Evolutionary conservation across 129 eudicot genomes (phyloP), one percentile per base, ranked within the genome.

Genomic region (Tanacetum coccineum): DNA sequence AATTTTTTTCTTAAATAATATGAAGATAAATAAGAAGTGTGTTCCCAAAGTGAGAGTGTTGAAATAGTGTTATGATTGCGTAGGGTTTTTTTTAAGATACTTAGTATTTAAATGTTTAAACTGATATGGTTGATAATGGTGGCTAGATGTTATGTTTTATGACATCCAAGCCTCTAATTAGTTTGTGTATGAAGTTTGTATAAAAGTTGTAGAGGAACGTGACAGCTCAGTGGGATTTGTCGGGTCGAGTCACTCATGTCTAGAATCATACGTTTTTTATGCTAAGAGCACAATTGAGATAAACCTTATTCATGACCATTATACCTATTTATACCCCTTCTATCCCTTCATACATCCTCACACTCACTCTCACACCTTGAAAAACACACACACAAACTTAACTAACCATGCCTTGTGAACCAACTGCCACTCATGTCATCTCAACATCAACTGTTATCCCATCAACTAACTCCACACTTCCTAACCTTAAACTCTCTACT

Each of bases 401-500:
- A 49, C 6, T 26, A 71, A 74, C 32, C 70, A 84, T 81, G 80
- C 78, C 85, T 84, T 63, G 60, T 12, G 63, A 80, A 66, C 48
- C 73, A 47, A n/a, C 72, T 17, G 50, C 22, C 26, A 52, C 67
- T 52, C 75, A 76, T 10, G 60, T 76, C 70, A 44, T 85, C 52
- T 82, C 85, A 40, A 70, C 69, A 76, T 66, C 73, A 50, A 80
- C 89, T 0, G 55, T 85, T 13, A 30, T 51, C 57, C 96, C 96
- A 1, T 58, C 80, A 1, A 55, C 74, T 0, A 76, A 70, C 44
- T 79, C 95, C 55, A 62, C 83, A 11, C 32, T 77, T 3, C 57
- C 59, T 0, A 68, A 79, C 75, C 83, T 90, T 25, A 78, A 87
- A 48, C 87, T 90, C 64, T 90, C 97, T 0, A 84, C 65, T 17